phyloP scores from a whole-genome alignment of 352 stramenopile species.

The Globisporangium paroecandrum region DNA sequence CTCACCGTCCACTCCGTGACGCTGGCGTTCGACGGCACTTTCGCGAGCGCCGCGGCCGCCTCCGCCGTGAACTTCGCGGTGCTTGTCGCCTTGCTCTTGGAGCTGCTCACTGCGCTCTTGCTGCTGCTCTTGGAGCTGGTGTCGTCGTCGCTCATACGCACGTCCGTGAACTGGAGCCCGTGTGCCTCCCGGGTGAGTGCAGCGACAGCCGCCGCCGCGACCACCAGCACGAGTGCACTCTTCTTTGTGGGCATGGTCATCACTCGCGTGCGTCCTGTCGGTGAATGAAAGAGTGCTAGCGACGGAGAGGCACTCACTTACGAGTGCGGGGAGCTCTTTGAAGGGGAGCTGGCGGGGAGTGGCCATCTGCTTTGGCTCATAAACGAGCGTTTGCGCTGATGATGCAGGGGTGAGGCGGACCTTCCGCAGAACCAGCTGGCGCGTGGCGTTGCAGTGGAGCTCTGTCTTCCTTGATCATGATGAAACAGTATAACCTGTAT shows the following conservation, averaged over 20 bases:
- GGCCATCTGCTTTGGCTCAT: not conserved
- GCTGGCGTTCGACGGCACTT: not conserved
- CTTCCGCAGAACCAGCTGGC: not conserved
- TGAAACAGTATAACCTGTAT: too few relatives aligned
- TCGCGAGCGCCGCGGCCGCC: constrained; percentile 8
- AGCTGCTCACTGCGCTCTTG: not conserved
- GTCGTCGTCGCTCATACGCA: constrained; percentile 3
- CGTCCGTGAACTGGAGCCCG: constrained; percentile 13
- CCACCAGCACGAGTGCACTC: constrained; percentile 1
- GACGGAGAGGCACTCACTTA: not conserved
- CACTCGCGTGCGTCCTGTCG: not conserved
- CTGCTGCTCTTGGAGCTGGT: not conserved
- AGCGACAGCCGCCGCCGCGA: not conserved
- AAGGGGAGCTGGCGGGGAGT: not conserved
- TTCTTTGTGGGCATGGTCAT: not conserved
- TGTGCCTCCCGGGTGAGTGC: not conserved
- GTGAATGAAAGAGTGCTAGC: not conserved
- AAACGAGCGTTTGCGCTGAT: not conserved
- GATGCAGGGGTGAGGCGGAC: not conserved
- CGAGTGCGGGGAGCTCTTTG: not conserved
- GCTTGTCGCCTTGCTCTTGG: not conserved
- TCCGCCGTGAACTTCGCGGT: constrained; percentile 8
- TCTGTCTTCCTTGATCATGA: not conserved
- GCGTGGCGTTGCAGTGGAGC: not conserved
- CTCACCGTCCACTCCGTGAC: constrained; percentile 13